Conservation (phyloP, 768 basidiomycete genomes). For the Amanita subjunquillea region DNA sequence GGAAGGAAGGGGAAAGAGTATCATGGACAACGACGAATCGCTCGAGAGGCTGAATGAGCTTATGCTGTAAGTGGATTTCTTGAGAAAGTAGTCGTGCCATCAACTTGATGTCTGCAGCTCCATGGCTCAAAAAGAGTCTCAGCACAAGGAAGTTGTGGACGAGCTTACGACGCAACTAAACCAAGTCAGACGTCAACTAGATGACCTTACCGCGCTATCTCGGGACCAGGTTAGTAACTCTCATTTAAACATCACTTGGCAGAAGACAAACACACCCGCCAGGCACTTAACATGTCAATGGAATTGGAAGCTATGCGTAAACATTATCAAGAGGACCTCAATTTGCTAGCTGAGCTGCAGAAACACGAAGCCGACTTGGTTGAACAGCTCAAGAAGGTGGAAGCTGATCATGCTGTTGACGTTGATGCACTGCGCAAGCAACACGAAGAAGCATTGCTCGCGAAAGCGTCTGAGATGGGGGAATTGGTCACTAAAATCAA, state of each 20-base stretch:
- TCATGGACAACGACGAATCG: conserved; percentile 54
- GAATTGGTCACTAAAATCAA: conserved; percentile 37
- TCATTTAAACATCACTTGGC: background rate
- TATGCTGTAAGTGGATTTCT: conserved; percentile 60
- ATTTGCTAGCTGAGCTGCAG: conserved; percentile 43
- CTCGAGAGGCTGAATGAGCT: conserved; percentile 80
- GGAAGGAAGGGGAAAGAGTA: conserved; percentile 21
- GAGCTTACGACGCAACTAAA: conserved; percentile 55
- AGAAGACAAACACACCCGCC: background rate
- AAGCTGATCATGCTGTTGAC: conserved; percentile 36
- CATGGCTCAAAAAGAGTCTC: conserved; percentile 95
- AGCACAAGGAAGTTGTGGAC: conserved; percentile 76
- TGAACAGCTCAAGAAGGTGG: conserved; percentile 36
- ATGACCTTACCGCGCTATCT: conserved; percentile 71
- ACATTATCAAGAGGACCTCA: conserved; percentile 44
- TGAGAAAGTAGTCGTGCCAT: background rate
- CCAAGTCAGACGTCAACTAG: conserved; percentile 68
- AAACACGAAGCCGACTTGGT: conserved; percentile 47
- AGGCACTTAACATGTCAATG: conserved; percentile 82
- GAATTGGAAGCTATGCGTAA: conserved; percentile 70
- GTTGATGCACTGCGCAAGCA: conserved; percentile 40
- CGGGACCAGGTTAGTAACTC: conserved; percentile 62
- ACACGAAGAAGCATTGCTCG: conserved; percentile 32
- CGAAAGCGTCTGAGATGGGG: conserved; percentile 32
- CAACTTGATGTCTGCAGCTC: conserved; percentile 40